Base-by-base conservation (phyloP, 176 grass and related monocot species). In the Canna indica region DNA sequence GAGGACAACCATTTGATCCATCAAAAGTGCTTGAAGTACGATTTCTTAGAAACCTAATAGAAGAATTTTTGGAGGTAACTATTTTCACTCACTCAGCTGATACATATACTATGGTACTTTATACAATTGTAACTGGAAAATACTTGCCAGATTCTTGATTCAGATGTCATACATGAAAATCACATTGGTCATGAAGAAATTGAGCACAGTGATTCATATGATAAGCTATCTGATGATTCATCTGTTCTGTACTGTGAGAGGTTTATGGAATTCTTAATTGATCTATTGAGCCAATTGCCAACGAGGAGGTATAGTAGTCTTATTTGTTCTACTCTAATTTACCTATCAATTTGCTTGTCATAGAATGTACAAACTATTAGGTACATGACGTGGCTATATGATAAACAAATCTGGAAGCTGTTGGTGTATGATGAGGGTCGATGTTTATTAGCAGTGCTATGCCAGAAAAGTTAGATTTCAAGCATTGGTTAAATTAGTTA, bases 261-360 rank as follows among this genome's bases (percentile, higher is more conserved):
- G 76, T 99, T 99, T 81, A 93, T 93, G 86, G 94, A 99, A 74
- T 99, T 99, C 81, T 58, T 99, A 80, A 99, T 99, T 71, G 94
- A 99, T 89, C 83, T 99, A 69, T 76, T 99, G 86, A 99, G 94
- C 80, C 94, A 99, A 80, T 84, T 99, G 59, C 94, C 88, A 64
- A 99, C 94, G 45, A 93, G 94, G 79, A 80, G 94, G 89, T 93
- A 77, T 67, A n/a, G 35, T 39, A 13, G 61, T 70, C 0, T 22
- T 48, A 17, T 69, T 50, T 52, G 9, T 28, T 44, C 16, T 27
- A 14, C 45, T 44, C n/a, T 27, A 7, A 29, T 27, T 18, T 62
- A 13, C 22, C 14, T 45, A 50, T 32, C 28, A 50, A 70, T 32
- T 29, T 2, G 5, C 18, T 10, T 15, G 48, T 22, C 25, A 38